Evolutionary conservation across 768 basidiomycete species (phyloP).

Genomic region (Collybiopsis confluens): DNA sequence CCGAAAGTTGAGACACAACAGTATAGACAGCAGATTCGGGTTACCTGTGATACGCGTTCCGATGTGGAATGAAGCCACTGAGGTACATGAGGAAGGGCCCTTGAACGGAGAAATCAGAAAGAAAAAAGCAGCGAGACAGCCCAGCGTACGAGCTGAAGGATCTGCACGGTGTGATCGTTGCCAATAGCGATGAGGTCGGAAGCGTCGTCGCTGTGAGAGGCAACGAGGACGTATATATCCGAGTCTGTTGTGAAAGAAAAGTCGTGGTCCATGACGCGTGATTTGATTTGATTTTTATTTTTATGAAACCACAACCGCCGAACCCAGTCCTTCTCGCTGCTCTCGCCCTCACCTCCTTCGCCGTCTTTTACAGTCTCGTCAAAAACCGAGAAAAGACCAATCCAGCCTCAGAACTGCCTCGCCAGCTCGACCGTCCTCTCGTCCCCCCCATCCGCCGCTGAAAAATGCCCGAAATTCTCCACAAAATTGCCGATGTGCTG

Average conservation of each 20-base stretch:
- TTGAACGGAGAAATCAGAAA: slow-evolving; percentile 18
- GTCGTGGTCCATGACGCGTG: slow-evolving; percentile 48
- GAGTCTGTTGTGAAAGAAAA: slow-evolving; percentile 56
- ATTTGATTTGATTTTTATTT: not conserved
- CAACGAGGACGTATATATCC: slow-evolving; percentile 56
- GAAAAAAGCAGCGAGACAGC: slow-evolving; percentile 4
- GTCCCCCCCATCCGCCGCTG: slow-evolving; percentile 52
- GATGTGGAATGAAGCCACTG: slow-evolving; percentile 69
- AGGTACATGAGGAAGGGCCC: slow-evolving; percentile 39
- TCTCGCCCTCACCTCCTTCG: slow-evolving; percentile 53
- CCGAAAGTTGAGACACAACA: too few relatives aligned
- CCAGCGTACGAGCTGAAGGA: slow-evolving; percentile 56
- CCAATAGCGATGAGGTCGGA: slow-evolving; percentile 69
- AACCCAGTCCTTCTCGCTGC: slow-evolving; percentile 62
- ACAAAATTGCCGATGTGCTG: slow-evolving; percentile 35
- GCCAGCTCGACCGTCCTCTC: slow-evolving; percentile 62
- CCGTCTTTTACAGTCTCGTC: slow-evolving; percentile 57
- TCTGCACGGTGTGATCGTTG: slow-evolving; percentile 67
- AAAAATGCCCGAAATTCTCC: slow-evolving; percentile 36
- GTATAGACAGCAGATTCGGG: too few relatives aligned
- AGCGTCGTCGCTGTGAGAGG: slow-evolving; percentile 62
- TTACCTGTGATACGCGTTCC: slow-evolving; percentile 56
- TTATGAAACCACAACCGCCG: slow-evolving; percentile 32
- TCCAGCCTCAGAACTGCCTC: slow-evolving; percentile 58
- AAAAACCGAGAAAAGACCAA: slow-evolving; percentile 49